Conservation (phyloP, 2,329 filamentous ascomycete species). For the Fusarium sambucinum region DNA sequence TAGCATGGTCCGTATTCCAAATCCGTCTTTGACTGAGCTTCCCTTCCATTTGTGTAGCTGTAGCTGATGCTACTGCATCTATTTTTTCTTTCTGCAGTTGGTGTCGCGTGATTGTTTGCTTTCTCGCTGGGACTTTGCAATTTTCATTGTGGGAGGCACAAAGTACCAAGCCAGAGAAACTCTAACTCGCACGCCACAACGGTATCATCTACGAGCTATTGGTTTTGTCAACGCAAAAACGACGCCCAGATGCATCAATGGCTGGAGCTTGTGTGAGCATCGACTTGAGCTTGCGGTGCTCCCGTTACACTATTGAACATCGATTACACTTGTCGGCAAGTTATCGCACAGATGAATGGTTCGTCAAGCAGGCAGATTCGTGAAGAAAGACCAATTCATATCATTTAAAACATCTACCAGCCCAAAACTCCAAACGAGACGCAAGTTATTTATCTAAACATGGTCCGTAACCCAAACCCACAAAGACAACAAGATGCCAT, state of each 20-base stretch:
- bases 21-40: background rate
- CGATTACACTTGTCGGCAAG: accelerated
- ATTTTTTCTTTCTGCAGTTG: background rate
- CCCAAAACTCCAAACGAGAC: slow-evolving; percentile 24
- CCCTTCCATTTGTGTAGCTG: background rate
- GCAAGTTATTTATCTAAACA: slow-evolving; percentile 20
- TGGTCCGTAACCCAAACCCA: slow-evolving; percentile 4
- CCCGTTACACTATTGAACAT: background rate
- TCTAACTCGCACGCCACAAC: background rate
- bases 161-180: background rate
- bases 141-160: background rate
- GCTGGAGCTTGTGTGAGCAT: background rate
- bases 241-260: background rate
- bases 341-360: accelerated
- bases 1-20: slow-evolving; percentile 3
- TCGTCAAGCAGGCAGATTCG: accelerated
- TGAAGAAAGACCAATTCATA: background rate
- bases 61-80: background rate
- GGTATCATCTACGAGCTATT: background rate
- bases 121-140: background rate
- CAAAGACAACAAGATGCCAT: background rate
- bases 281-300: background rate
- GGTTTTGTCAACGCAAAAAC: background rate
- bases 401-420: slow-evolving; percentile 9
- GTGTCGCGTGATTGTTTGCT: background rate